A percentile compares a stretch with the other conserved stretches of the same genome.
These are phyloP conservation scores for Corynespora cassiicola DNA, from an alignment of 2,329 filamentous ascomycete species.

Conservation along the genomic window DNA sequence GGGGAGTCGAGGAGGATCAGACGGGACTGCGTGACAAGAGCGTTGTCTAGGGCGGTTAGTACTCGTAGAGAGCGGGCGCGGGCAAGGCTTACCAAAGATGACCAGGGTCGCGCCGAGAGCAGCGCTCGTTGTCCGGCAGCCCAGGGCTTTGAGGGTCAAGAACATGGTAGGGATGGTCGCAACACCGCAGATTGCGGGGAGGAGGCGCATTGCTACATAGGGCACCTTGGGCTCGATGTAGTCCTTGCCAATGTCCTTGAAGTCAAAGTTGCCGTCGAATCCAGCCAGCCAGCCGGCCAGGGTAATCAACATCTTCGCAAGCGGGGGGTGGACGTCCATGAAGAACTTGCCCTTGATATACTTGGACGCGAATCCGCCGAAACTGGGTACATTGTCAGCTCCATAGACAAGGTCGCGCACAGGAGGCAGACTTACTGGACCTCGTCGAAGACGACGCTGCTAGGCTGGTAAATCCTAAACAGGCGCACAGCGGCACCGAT, in stretches of 20 bases:
- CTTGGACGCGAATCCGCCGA: constrained; percentile 96
- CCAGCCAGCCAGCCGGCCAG: constrained; percentile 93
- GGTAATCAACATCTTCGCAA: constrained; percentile 96
- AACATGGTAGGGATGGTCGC: constrained; percentile 92
- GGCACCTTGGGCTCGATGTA: constrained; percentile 94
- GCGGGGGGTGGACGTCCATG: constrained; percentile 99
- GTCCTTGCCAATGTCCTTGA: constrained; percentile 99
- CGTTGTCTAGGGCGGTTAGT: constrained; percentile 73
- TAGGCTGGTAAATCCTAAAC: constrained; percentile 95
- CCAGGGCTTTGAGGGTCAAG: constrained; percentile 87
- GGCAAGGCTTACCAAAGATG: constrained; percentile 74
- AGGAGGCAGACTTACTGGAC: constrained; percentile 79
- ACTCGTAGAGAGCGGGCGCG: background rate
- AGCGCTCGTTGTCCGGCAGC: constrained; percentile 86
- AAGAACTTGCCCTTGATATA: constrained; percentile 99
- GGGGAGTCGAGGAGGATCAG: constrained; percentile 96
- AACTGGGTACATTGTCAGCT: constrained; percentile 62
- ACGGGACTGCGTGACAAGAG: constrained; percentile 90
- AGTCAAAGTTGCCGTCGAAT: constrained; percentile 95
- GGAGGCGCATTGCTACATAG: constrained; percentile 95
- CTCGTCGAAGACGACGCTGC: constrained; percentile 97
- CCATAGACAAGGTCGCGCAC: constrained; percentile 46
- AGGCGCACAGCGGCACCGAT: constrained; percentile 81
- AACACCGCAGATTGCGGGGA: constrained; percentile 89
- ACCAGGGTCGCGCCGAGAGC: constrained; percentile 83